A percentile compares a stretch with the other conserved stretches of the same genome.
phyloP scores from a whole-genome alignment of 352 stramenopile species.

The Pythium sukuiense region DNA sequence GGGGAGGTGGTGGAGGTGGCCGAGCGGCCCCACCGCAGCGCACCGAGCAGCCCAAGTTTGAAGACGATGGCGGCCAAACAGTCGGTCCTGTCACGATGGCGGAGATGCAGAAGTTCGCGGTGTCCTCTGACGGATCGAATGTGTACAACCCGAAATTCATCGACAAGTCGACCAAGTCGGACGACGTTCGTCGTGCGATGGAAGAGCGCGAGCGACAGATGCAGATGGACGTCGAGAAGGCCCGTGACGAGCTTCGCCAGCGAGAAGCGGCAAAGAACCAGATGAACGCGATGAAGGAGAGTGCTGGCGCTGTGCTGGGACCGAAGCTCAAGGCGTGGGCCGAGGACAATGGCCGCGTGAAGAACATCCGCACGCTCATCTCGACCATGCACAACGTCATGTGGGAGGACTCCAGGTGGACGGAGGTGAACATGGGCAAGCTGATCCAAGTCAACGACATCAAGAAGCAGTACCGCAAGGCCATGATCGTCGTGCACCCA shows the following conservation, averaged over 20 bases:
- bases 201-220: conserved; percentile 77
- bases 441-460: conserved; percentile 88
- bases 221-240: conserved; percentile 69
- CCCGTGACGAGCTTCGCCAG: conserved; percentile 67
- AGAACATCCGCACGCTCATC: conserved; percentile 90
- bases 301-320: conserved; percentile 47
- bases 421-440: conserved; percentile 89
- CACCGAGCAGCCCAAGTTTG: conserved; percentile 64
- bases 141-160: conserved; percentile 86
- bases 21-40: conserved; percentile 8
- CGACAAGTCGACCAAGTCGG: conserved; percentile 82
- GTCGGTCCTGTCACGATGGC: conserved; percentile 81
- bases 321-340: conserved; percentile 81
- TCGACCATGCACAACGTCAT: conserved; percentile 92
- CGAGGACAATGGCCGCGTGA: conserved; percentile 84
- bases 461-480: conserved; percentile 91
- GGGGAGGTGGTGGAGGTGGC: conserved; percentile 5
- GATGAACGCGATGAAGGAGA: conserved; percentile 74
- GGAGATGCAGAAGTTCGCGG: conserved; percentile 76
- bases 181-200: conserved; percentile 78
- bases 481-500: conserved; percentile 92
- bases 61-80: conserved; percentile 77
- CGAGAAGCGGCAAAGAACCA: conserved; percentile 58
- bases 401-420: conserved; percentile 89
- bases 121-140: conserved; percentile 76